These are phyloP conservation scores for Favolaschia claudopus DNA, from an alignment of 768 basidiomycete species.

Conservation along the genomic window DNA sequence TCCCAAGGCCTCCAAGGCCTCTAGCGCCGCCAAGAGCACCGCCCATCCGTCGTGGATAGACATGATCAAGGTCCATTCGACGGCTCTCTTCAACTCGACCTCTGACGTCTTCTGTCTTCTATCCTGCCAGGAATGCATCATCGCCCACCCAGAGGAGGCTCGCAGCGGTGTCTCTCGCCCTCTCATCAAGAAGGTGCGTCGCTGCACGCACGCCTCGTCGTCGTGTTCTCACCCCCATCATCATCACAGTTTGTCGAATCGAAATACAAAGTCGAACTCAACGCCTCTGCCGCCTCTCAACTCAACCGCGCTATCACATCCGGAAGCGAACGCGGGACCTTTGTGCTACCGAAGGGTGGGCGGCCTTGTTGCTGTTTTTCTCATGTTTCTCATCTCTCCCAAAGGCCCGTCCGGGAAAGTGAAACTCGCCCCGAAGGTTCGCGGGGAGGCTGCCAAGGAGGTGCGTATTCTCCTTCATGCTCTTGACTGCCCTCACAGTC, in stretches of 20 bases:
- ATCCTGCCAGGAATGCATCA: slow-evolving; percentile 69
- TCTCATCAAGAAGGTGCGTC: slow-evolving; percentile 77
- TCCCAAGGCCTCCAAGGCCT: slow-evolving; percentile 46
- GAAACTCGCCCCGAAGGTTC: slow-evolving; percentile 75
- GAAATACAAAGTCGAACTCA: slow-evolving; percentile 82
- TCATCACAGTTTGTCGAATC: slow-evolving; percentile 75
- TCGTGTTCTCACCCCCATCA: slow-evolving; percentile 20
- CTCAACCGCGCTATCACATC: slow-evolving; percentile 81
- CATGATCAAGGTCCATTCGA: slow-evolving; percentile 74
- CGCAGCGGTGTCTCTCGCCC: slow-evolving; percentile 82
- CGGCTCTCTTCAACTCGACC: slow-evolving; percentile 31
- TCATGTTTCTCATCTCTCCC: neutral
- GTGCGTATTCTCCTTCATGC: slow-evolving; percentile 31
- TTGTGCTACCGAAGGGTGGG: slow-evolving; percentile 59
- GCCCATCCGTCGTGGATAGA: slow-evolving; percentile 76
- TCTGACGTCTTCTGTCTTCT: slow-evolving; percentile 22
- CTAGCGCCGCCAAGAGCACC: slow-evolving; percentile 41
- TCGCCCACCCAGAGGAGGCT: slow-evolving; percentile 71
- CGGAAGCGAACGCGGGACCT: slow-evolving; percentile 56
- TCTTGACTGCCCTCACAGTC: slow-evolving; percentile 13
- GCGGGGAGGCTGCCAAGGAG: slow-evolving; percentile 64
- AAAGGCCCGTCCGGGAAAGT: slow-evolving; percentile 49
- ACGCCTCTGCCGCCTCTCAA: slow-evolving; percentile 74
- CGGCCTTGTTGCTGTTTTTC: neutral
- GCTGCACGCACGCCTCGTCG: slow-evolving; percentile 17